Percentiles rank a stretch among this genome's conserved stretches.
Conservation (phyloP, 2,329 filamentous ascomycete genomes). For the Talaromyces sp. region DNA sequence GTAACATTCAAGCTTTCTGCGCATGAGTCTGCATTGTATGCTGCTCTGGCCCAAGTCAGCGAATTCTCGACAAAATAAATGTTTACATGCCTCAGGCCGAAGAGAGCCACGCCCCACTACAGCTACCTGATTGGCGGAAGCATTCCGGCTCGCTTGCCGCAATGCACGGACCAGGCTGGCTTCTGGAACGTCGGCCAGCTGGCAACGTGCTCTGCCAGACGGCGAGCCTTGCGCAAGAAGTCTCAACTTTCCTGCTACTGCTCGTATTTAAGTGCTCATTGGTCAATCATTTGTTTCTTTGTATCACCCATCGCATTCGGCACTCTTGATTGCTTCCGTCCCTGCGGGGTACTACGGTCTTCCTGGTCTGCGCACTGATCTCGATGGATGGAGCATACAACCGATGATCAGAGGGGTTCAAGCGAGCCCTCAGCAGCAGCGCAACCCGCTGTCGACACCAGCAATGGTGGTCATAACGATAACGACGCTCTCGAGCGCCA, state of each 20-base stretch:
- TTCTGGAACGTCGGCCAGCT: background rate
- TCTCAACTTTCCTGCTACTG: too few relatives aligned
- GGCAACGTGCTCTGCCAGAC: background rate
- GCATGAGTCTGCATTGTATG: background rate
- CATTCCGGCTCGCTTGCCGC: background rate
- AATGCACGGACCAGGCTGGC: background rate
- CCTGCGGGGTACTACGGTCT: background rate
- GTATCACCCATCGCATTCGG: background rate
- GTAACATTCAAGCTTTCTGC: background rate
- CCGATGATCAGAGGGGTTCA: slow-evolving; percentile 17
- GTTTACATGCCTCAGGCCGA: background rate
- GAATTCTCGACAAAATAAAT: background rate
- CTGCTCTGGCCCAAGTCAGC: background rate
- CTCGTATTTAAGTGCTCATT: background rate
- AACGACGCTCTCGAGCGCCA: background rate
- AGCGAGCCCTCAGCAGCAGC: slow-evolving; percentile 2
- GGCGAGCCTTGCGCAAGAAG: background rate
- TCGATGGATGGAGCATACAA: slow-evolving; percentile 20
- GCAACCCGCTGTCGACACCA: slow-evolving; percentile 4
- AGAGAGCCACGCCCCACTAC: background rate
- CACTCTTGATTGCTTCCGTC: background rate
- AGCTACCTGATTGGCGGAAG: background rate
- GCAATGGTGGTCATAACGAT: background rate
- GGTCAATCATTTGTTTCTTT: background rate
- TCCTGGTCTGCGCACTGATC: background rate